Evolutionary conservation across 164 flowering plant genomes (phyloP), one percentile per base, ranked within the genome.

Genomic region (Piper longum): DNA sequence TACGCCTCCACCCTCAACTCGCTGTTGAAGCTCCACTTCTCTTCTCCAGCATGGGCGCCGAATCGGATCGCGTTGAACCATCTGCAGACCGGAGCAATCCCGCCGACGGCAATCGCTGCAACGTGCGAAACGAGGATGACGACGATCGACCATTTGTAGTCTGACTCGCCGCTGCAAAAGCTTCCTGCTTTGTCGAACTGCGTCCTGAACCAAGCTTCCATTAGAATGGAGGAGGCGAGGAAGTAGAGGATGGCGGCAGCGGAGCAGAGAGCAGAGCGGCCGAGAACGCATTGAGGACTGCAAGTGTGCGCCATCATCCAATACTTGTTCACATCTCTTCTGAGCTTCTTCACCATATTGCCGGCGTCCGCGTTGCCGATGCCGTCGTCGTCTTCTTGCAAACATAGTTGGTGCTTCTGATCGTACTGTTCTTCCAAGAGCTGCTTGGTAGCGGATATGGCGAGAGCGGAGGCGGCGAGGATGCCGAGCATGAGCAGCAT

Each of bases 261-360:
- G 17, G 77, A 74, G 64, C 81, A 77, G 0, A 78, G 75, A n/a
- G 74, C 89, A 0, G 77, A 82, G 19, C 88, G 76, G 13, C 74
- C 89, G 60, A 80, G 64, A 62, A 85, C 95, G 64, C 82, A 81
- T 57, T 83, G 89, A 16, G 86, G 89, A 67, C 73, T 71, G 48
- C 72, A 41, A 12, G 88, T 80, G 57, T 77, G 79, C 41, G 86
- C 84, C 86, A 85, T 87, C 81, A 81, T 75, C 88, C 87, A 83
- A 59, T 57, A 77, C 52, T 74, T 81, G 57, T 45, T 69, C 39
- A 84, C 44, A 55, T 70, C 76, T 56, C 74, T 70, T 45, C 45
- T 77, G 16, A 83, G 69, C 60, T 69, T 78, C 66, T 71, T 45
- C 17, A 67, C 60, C 2, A 16, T 60, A 36, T 54, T 12, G 16